phyloP scores from a whole-genome alignment of 2,329 filamentous ascomycete species.

The Cladophialophora bantiana region DNA sequence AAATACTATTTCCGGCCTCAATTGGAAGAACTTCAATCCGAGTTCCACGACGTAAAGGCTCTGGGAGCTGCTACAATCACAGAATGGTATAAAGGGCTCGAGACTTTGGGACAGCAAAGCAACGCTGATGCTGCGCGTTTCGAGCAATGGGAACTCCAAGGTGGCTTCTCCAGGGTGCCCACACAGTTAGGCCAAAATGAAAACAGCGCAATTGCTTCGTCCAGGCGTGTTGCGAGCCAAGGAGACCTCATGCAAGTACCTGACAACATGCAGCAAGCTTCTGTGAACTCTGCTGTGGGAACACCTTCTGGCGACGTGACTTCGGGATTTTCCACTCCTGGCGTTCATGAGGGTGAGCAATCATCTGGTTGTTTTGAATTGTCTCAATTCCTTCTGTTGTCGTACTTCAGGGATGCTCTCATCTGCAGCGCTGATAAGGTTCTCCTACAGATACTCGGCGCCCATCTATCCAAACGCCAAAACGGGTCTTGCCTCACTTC shows the following conservation, averaged over 20 bases:
- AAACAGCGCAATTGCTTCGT: not conserved
- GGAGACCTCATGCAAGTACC: not conserved
- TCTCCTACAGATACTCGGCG: not conserved
- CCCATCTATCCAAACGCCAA: not conserved
- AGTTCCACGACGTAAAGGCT: conserved; percentile 69
- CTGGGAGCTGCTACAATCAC: conserved; percentile 73
- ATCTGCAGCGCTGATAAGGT: conserved; percentile 1
- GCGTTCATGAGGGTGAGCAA: conserved; percentile 10
- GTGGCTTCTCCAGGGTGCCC: conserved; percentile 40
- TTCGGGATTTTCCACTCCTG: conserved; percentile 3
- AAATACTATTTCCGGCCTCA: conserved; percentile 72
- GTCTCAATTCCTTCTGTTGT: not conserved
- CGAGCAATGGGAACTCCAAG: conserved; percentile 73
- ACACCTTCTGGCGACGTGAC: conserved; percentile 15
- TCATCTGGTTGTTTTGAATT: not conserved
- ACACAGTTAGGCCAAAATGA: not conserved
- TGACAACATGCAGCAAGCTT: conserved; percentile 6
- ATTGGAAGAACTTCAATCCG: conserved; percentile 66
- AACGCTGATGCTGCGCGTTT: conserved; percentile 71
- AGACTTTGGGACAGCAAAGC: conserved; percentile 65
- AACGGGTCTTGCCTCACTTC: not conserved
- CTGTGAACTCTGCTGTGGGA: conserved; percentile 34
- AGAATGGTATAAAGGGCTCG: conserved; percentile 81
- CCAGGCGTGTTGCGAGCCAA: not conserved
- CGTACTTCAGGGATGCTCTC: not conserved